These are phyloP conservation scores for Tylopilus sp. DNA, from an alignment of 768 basidiomycete species.

Conservation along the genomic window DNA sequence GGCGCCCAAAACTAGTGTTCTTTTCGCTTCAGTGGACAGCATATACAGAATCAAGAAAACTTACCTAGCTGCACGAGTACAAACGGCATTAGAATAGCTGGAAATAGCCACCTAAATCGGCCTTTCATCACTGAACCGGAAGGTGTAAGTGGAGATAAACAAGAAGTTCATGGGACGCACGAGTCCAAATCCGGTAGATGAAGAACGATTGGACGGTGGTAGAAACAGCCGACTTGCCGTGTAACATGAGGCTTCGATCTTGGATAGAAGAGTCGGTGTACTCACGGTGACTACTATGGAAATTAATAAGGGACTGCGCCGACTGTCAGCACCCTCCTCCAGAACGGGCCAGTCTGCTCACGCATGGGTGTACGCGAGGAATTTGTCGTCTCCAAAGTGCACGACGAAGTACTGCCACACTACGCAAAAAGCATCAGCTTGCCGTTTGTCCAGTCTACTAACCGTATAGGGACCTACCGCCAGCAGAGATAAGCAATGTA, in stretches of 20 bases:
- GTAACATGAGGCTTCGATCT: conserved; percentile 12
- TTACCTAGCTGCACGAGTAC: conserved; percentile 18
- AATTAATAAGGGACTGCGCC: conserved; percentile 17
- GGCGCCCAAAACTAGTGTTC: conserved; percentile 10
- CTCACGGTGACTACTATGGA: conserved; percentile 23
- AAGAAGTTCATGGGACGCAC: conserved; percentile 11
- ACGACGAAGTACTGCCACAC: conserved; percentile 25
- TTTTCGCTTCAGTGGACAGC: background rate
- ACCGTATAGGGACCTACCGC: conserved; percentile 11
- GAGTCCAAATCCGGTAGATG: conserved; percentile 24
- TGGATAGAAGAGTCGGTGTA: background rate
- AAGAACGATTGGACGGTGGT: conserved; percentile 24
- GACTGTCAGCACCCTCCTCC: conserved; percentile 4
- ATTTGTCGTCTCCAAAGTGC: conserved; percentile 19
- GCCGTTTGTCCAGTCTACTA: background rate
- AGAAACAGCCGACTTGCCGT: conserved; percentile 17
- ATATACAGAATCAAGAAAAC: background rate
- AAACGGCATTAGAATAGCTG: conserved; percentile 14
- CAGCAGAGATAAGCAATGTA: conserved; percentile 13
- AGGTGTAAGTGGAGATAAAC: background rate
- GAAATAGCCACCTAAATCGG: conserved; percentile 19
- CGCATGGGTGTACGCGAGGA: conserved; percentile 15
- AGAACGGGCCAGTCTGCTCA: conserved; percentile 12
- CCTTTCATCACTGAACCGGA: conserved; percentile 10
- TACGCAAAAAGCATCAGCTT: conserved; percentile 1